Evolutionary conservation across 1,284 basidiomycete species (phyloP).

Genomic region (Tilletia horrida): DNA sequence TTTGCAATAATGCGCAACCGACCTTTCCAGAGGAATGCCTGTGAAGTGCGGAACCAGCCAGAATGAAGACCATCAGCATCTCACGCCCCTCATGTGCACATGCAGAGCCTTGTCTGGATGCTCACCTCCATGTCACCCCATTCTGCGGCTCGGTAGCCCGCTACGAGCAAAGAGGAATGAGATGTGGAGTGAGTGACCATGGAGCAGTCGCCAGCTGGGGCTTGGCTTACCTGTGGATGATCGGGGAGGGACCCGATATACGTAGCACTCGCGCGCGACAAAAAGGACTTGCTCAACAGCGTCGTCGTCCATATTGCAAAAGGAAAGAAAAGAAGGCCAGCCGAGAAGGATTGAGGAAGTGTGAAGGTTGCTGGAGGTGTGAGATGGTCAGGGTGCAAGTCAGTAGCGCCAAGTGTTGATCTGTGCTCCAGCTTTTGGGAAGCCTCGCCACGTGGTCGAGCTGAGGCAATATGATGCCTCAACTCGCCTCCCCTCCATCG

Average conservation of each 20-base stretch:
- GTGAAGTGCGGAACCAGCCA: not conserved
- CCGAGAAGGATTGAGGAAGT: not conserved
- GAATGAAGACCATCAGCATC: not conserved
- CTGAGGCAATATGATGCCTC: no score
- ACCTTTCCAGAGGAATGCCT: conserved; percentile 79
- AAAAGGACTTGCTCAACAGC: conserved; percentile 75
- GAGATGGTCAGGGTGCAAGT: no score
- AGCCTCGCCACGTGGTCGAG: no score
- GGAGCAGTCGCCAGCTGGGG: conserved; percentile 77
- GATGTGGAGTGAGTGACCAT: conserved; percentile 17
- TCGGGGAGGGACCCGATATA: conserved; percentile 64
- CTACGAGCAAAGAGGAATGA: not conserved
- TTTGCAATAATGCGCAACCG: conserved; percentile 78
- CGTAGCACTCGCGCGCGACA: conserved; percentile 78
- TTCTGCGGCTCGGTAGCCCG: conserved; percentile 55
- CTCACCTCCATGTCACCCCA: conserved; percentile 67
- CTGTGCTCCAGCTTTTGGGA: no score
- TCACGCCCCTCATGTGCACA: not conserved
- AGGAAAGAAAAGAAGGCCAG: no score
- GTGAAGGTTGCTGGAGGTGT: not conserved
- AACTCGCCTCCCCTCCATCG: no score
- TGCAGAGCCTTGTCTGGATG: no score
- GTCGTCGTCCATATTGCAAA: conserved; percentile 16
- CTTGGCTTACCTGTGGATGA: conserved; percentile 67
- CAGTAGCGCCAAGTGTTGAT: no score